Conservation (phyloP, 2,329 filamentous ascomycete genomes). For the Ophiostoma sp. region DNA sequence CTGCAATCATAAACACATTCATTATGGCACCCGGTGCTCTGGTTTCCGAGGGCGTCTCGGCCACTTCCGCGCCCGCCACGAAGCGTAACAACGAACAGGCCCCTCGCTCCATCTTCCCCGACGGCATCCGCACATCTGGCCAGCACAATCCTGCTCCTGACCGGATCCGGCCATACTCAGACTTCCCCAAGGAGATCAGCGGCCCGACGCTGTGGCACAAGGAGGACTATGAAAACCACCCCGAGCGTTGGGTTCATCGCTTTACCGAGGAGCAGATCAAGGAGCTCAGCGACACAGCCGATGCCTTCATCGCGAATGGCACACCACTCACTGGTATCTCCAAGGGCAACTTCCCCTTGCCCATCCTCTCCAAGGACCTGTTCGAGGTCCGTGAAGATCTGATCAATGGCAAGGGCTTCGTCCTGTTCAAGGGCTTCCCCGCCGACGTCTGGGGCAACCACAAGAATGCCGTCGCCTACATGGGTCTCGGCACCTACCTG, state of each 20-base stretch:
- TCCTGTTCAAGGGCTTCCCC: conserved; percentile 81
- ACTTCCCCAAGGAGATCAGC: conserved; percentile 65
- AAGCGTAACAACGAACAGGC: conserved; percentile 34
- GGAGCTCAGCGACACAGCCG: conserved; percentile 61
- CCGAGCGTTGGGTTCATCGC: conserved; percentile 66
- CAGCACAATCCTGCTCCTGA: conserved; percentile 66
- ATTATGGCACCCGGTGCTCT: conserved; percentile 27
- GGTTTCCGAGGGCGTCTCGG: conserved; percentile 17
- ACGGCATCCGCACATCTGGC: conserved; percentile 53
- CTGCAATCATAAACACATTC: background rate
- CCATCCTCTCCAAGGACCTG: conserved; percentile 37
- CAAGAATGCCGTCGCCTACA: conserved; percentile 83
- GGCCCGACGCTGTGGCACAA: conserved; percentile 69
- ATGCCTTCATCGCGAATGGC: conserved; percentile 60
- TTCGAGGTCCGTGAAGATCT: conserved; percentile 38
- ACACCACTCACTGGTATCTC: conserved; percentile 65
- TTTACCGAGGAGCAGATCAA: conserved; percentile 61
- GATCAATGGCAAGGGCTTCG: conserved; percentile 80
- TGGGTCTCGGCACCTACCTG: conserved; percentile 79
- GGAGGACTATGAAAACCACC: conserved; percentile 56
- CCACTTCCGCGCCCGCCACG: background rate
- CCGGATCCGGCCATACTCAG: conserved; percentile 58
- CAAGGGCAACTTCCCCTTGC: conserved; percentile 42
- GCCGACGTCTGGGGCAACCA: conserved; percentile 67
- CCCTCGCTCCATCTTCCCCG: conserved; percentile 40